A percentile compares a stretch with the other conserved stretches of the same genome.
Evolutionary conservation across 306 rosid genomes (phyloP).

Genomic region (Trifolium pratense): DNA sequence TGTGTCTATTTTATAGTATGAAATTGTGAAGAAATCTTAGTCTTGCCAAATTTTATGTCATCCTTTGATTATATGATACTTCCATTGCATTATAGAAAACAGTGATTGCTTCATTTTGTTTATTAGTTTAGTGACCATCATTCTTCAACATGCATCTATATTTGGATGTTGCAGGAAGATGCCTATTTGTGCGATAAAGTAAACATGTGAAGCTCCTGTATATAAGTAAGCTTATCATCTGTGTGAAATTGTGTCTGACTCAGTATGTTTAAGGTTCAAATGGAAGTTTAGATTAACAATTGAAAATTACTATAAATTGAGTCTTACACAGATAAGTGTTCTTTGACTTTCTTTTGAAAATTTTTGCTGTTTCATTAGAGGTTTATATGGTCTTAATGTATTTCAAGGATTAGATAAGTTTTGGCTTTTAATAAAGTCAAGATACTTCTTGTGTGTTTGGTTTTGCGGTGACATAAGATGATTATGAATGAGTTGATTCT

Average conservation of each 20-base stretch:
- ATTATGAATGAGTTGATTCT: background rate
- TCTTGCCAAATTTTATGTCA: conserved; percentile 20
- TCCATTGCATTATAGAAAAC: conserved; percentile 33
- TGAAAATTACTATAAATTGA: conserved; percentile 8
- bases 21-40: background rate
- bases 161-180: conserved; percentile 82
- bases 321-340: conserved; percentile 32
- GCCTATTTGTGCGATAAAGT: conserved; percentile 59
- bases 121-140: conserved; percentile 52
- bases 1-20: background rate
- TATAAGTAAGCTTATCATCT: conserved; percentile 63
- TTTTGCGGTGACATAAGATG: background rate
- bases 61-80: conserved; percentile 31
- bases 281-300: conserved; percentile 8
- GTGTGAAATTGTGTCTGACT: conserved; percentile 45
- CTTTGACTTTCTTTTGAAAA: background rate
- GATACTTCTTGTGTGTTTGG: background rate
- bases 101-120: conserved; percentile 39
- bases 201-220: conserved; percentile 71
- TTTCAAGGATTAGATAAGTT: background rate
- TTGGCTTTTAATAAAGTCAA: background rate
- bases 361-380: background rate
- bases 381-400: background rate
- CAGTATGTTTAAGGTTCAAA: conserved; percentile 38
- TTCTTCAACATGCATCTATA: conserved; percentile 72